A percentile compares a stretch with the other conserved stretches of the same genome.
Evolutionary conservation across 2,329 filamentous ascomycete species (phyloP).

Genomic region (Ascochyta viciae-villosae): DNA sequence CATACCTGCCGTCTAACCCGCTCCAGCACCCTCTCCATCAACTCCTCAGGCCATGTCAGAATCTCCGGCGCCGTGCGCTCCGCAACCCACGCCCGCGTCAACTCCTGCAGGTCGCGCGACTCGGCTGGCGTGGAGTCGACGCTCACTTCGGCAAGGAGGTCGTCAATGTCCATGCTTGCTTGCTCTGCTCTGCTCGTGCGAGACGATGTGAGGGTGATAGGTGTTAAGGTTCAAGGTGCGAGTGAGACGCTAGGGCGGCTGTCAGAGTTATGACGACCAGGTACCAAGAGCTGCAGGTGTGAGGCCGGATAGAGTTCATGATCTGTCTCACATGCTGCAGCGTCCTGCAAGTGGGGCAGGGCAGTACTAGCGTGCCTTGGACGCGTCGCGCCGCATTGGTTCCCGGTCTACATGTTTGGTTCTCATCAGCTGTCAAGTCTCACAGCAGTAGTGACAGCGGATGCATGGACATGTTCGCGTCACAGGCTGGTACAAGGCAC

Average conservation of each 20-base stretch:
- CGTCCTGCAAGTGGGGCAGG: conserved; percentile 13
- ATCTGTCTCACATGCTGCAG: conserved; percentile 12
- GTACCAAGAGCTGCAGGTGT: background rate
- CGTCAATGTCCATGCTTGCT: conserved; percentile 55
- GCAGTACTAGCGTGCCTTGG: conserved; percentile 9
- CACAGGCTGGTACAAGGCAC: background rate
- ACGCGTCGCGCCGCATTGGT: conserved; percentile 16
- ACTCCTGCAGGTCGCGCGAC: conserved; percentile 80
- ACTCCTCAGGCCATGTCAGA: conserved; percentile 75
- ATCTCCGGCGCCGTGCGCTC: conserved; percentile 90
- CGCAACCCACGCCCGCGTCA: conserved; percentile 92
- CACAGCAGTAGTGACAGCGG: conserved; percentile 10
- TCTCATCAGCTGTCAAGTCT: conserved; percentile 8
- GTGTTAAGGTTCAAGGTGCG: background rate
- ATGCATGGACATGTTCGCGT: background rate
- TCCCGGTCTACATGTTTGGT: conserved; percentile 1
- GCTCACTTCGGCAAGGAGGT: conserved; percentile 60
- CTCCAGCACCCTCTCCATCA: conserved; percentile 83
- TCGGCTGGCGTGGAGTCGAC: conserved; percentile 58
- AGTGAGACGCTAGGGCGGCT: conserved; percentile 1
- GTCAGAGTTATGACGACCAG: background rate
- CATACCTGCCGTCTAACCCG: conserved; percentile 52
- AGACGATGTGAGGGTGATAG: background rate
- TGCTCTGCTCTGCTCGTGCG: background rate
- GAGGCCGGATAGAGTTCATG: conserved; percentile 4